Base-by-base conservation (phyloP, 1,284 basidiomycete genomes). In the Pseudozyma sp. region DNA sequence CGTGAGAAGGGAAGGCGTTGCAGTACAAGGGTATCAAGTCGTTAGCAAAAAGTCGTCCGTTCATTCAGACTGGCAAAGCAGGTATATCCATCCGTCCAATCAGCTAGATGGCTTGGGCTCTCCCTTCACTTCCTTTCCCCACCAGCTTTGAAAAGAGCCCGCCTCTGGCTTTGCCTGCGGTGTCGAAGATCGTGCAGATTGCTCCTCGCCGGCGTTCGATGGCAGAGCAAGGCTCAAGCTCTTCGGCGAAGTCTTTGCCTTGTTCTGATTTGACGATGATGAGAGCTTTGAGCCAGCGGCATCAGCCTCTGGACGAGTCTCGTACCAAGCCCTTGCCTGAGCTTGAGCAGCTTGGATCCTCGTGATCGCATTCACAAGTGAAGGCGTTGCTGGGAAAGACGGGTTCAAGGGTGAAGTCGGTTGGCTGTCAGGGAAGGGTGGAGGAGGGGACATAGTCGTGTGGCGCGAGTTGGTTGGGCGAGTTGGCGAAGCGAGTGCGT, bases 261-360 rank as follows among this genome's bases (percentile, higher is more conserved):
- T 3, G 16, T 62, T 57, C 9, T 43, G 11, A 5, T 38, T 42
- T 7, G 35, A 44, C 2, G 59, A 45, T 10, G 51, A 5, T 3
- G 42, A 31, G 25, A 31, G 25, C 39, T 61, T 57, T n/a, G 45
- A 10, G 2, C 49, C 19, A 16, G 61, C 42, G 2, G 68, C 42
- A 21, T 18, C 34, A 18, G 52, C 49, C 12, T 58, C 47, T 55
- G 60, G 54, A 3, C 56, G 62, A 34, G 54, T 53, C 31, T 61
- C 63, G 52, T 66, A 66, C 71, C 71, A 74, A 10, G 71, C 57
- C 47, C 68, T 45, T 34, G 80, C 79, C 55, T 80, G 76, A 21
- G 70, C 76, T 58, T 82, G 80, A 25, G 80, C 80, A 3, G 57
- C 59, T 57, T 82, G 80, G 19, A 82, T 82, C 3, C 80, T 66